A percentile compares a stretch with the other conserved stretches of the same genome.
These are phyloP conservation scores for Fraxinus americana DNA, from an alignment of 257 asterid genomes.

Conservation along the genomic window DNA sequence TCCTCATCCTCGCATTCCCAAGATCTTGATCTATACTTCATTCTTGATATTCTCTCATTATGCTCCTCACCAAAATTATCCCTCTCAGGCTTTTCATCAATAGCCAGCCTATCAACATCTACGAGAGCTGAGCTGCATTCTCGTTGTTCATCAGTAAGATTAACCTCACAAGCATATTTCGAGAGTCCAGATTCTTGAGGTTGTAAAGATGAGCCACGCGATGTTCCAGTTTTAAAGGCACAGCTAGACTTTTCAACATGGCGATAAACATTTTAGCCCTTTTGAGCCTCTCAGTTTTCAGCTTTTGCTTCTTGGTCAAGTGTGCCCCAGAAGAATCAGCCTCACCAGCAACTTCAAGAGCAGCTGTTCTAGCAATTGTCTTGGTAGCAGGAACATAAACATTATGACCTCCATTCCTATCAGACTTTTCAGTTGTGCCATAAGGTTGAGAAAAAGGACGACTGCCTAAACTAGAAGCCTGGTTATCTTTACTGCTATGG, in stretches of 20 bases:
- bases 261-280: slow-evolving; percentile 91
- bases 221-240: slow-evolving; percentile 50
- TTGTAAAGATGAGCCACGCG: slow-evolving; percentile 59
- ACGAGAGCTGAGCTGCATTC: slow-evolving; percentile 49
- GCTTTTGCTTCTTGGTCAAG: slow-evolving; percentile 70
- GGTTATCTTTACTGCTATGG: slow-evolving; percentile 34
- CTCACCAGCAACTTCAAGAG: slow-evolving; percentile 34
- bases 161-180: slow-evolving; percentile 33
- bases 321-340: slow-evolving; percentile 47
- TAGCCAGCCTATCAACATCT: slow-evolving; percentile 32
- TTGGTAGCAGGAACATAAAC: slow-evolving; percentile 19
- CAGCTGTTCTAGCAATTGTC: slow-evolving; percentile 23
- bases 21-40: slow-evolving; percentile 48
- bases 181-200: slow-evolving; percentile 50
- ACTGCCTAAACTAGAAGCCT: slow-evolving; percentile 23
- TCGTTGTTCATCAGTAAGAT: slow-evolving; percentile 37
- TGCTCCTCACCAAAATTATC: slow-evolving; percentile 46
- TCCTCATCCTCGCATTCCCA: slow-evolving; percentile 30
- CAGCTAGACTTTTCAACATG: slow-evolving; percentile 64
- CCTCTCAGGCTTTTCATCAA: slow-evolving; percentile 32
- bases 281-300: slow-evolving; percentile 85
- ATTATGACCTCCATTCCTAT: slow-evolving; percentile 21
- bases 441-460: slow-evolving; percentile 10
- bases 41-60: slow-evolving; percentile 30
- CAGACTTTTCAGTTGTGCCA: slow-evolving; percentile 23